Evolutionary conservation across 768 basidiomycete species (phyloP).

Genomic region (Pisolithus tinctorius): DNA sequence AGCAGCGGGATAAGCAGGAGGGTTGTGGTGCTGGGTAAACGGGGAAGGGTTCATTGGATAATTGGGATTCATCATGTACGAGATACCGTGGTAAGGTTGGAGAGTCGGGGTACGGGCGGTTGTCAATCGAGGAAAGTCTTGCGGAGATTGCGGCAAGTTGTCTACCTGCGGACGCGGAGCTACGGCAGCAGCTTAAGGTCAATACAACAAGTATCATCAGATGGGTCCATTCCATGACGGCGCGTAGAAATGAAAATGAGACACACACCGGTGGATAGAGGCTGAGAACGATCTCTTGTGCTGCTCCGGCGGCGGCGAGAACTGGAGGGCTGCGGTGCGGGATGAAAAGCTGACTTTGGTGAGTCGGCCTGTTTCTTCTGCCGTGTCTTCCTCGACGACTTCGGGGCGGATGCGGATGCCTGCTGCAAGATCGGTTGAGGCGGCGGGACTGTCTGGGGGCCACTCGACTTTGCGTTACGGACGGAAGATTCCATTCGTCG

Average conservation of each 20-base stretch:
- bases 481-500: constrained; percentile 45
- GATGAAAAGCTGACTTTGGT: constrained; percentile 10
- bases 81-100: constrained; percentile 51
- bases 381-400: constrained; percentile 44
- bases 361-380: constrained; percentile 41
- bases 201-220: too few species aligned
- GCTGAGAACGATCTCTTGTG: constrained; percentile 10
- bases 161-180: constrained; percentile 4
- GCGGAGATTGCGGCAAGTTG: constrained; percentile 7
- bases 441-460: constrained; percentile 24
- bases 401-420: constrained; percentile 17
- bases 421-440: constrained; percentile 37
- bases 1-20: constrained; percentile 29
- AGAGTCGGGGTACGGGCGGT: constrained; percentile 36
- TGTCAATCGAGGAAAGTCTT: constrained; percentile 26
- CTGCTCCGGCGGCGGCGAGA: constrained; percentile 25
- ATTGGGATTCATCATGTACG: constrained; percentile 62
- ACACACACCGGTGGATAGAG: constrained; percentile 15
- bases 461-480: constrained; percentile 37
- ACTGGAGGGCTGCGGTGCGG: constrained; percentile 15
- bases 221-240: not conserved
- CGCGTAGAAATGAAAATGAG: not conserved
- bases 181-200: constrained; percentile 5
- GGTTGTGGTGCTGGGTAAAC: constrained; percentile 35
- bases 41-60: constrained; percentile 57